Conservation (phyloP, 768 basidiomycete species). For the Daedaleopsis sinensis region DNA sequence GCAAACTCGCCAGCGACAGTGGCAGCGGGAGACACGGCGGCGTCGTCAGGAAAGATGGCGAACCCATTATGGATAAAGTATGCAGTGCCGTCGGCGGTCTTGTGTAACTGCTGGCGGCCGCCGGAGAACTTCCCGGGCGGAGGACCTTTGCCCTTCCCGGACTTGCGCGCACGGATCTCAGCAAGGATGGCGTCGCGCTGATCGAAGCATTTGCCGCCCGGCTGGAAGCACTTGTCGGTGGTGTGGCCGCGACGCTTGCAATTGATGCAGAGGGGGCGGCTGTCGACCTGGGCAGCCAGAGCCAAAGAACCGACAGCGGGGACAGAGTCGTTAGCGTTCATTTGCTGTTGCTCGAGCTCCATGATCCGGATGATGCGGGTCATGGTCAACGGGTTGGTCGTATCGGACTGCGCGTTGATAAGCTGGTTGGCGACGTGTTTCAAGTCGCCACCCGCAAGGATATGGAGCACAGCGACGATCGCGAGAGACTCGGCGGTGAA, state of each 20-base stretch:
- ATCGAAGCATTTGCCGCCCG: not conserved
- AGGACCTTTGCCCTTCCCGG: no score
- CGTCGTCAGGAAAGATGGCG: no score
- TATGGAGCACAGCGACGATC: not conserved
- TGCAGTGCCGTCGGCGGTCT: no score
- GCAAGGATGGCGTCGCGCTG: not conserved
- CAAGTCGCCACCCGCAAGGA: not conserved
- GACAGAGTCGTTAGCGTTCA: not conserved
- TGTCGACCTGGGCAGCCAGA: no score
- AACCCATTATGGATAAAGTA: no score
- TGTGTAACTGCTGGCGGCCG: no score
- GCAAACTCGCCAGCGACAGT: no score
- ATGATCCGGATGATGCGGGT: not conserved
- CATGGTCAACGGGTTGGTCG: not conserved
- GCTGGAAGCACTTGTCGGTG: not conserved
- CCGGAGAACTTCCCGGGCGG: no score
- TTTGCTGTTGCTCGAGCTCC: not conserved
- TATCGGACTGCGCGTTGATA: not conserved
- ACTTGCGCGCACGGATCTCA: not conserved
- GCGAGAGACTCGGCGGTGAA: conserved; percentile 3
- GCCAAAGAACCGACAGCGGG: not conserved
- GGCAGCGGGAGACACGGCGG: no score
- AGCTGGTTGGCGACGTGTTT: not conserved
- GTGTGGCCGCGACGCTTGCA: no score
- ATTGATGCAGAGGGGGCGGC: no score